Base-by-base conservation (phyloP, 1,139 yeast genomes). In the Ogataea hybrid region DNA sequence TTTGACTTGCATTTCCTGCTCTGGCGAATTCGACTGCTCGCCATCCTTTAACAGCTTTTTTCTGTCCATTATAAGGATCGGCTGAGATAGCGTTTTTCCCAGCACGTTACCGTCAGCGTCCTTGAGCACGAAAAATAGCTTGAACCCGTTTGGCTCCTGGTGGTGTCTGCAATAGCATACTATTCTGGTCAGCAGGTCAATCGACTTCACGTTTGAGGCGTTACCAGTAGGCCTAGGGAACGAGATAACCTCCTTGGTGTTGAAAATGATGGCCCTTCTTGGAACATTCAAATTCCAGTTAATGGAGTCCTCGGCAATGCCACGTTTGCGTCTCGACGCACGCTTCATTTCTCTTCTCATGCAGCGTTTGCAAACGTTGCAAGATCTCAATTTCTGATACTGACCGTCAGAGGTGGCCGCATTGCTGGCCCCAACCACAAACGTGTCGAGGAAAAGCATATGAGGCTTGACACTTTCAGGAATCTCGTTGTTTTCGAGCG, bases 111-210 rank as follows among this genome's bases (percentile, higher is more conserved):
- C 84, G 10, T 67, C 59, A 43, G 69, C 59, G 61, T 90, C 79
- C 48, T 79, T 81, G 34, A 89, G 62, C 4, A 88, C 80, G 53
- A 89, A 80, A 34, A 89, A 68, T 29, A 90, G 69, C 54, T 75
- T 74, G 67, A 89, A 92, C 1, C 97, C 97, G 40, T 76, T 77
- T 22, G 81, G 70, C 49, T 90, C 96, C 52, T 80, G 79, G 64
- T 92, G 97, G 63, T 92, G 98, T 54, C 97, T 80, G 65, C 97
- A 90, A 63, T 92, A 92, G 63, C 98, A 92, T 8, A 92, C 92
- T 33, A 92, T 81, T 65, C 98, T 77, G 11, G 95, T 83, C 25
- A 90, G 82, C 23, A 92, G 68, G 43, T 86, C 95, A 42, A 90
- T 65, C 10, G 74, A 70, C 51, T 80, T 73, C 16, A 45, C 53